These are phyloP conservation scores for Fusarium brachygibbosum DNA, from an alignment of 2,329 filamentous ascomycete species.

Conservation along the genomic window DNA sequence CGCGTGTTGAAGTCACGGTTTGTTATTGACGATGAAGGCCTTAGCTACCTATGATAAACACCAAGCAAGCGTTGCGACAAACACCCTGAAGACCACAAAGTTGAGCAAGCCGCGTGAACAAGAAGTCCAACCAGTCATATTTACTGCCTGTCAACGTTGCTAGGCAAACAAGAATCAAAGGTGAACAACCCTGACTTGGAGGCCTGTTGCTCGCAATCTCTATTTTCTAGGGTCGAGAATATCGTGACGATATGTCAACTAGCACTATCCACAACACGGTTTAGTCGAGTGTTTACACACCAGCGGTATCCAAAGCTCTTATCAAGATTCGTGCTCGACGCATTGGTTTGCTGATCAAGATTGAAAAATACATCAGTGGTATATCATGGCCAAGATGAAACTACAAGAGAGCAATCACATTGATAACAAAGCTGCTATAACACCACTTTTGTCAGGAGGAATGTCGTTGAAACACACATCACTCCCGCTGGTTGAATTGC, in stretches of 20 bases:
- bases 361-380: neutral
- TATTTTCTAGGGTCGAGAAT: constrained; percentile 6
- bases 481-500: neutral
- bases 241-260: neutral
- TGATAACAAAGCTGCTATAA: neutral
- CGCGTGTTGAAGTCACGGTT: constrained; percentile 35
- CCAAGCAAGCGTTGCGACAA: constrained; percentile 9
- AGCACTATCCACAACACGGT: neutral
- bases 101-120: constrained; percentile 12
- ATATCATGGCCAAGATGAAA: neutral
- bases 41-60: constrained; percentile 16
- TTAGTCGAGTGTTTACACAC: neutral
- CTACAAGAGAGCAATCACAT: neutral
- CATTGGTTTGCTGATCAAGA: neutral
- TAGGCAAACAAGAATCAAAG: constrained; percentile 2
- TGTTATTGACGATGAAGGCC: constrained; percentile 42
- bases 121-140: constrained; percentile 29
- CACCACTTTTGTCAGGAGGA: neutral
- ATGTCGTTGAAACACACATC: neutral
- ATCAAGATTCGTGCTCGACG: too few relatives aligned
- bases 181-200: neutral
- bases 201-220: constrained; percentile 2
- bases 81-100: neutral
- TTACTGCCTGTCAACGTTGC: constrained; percentile 29
- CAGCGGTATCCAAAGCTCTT: neutral